phyloP scores from a whole-genome alignment of 768 basidiomycete genomes.

The Porpolomopsis calyptriformis region DNA sequence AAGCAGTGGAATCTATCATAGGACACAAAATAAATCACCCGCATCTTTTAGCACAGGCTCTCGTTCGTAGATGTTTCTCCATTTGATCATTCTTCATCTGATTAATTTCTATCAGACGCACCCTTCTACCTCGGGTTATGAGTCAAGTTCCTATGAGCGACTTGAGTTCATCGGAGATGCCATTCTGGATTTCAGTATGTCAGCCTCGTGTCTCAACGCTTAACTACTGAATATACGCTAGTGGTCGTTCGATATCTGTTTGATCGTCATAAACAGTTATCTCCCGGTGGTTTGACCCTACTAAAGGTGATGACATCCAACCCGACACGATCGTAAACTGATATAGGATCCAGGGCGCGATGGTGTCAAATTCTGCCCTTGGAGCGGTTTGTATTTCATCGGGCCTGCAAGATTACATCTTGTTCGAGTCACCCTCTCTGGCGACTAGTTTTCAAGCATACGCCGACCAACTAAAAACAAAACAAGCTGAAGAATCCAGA shows the following conservation, averaged over 20 bases:
- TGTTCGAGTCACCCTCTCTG: constrained; percentile 45
- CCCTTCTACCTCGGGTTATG: constrained; percentile 44
- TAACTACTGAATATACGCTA: constrained; percentile 20
- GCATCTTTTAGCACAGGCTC: constrained; percentile 57
- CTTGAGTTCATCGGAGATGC: constrained; percentile 84
- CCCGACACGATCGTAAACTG: background rate
- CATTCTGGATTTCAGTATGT: constrained; percentile 71
- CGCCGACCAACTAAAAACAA: constrained; percentile 33
- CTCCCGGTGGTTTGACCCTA: constrained; percentile 69
- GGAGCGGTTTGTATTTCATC: constrained; percentile 66
- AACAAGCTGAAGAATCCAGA: constrained; percentile 37
- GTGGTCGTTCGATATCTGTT: constrained; percentile 70
- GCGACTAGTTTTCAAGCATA: constrained; percentile 45
- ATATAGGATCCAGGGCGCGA: constrained; percentile 46
- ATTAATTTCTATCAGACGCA: constrained; percentile 49
- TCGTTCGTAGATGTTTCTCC: constrained; percentile 37
- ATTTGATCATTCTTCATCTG: constrained; percentile 1
- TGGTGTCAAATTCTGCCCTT: constrained; percentile 75
- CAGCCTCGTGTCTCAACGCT: background rate
- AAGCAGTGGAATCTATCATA: constrained; percentile 52
- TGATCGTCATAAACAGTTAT: constrained; percentile 47
- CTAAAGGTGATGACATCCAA: constrained; percentile 46
- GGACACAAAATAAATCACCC: constrained; percentile 53
- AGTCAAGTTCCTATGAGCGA: constrained; percentile 55
- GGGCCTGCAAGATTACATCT: constrained; percentile 53